Conservation (phyloP, 1,284 basidiomycete species). For the Cryptococcus neoformans region DNA sequence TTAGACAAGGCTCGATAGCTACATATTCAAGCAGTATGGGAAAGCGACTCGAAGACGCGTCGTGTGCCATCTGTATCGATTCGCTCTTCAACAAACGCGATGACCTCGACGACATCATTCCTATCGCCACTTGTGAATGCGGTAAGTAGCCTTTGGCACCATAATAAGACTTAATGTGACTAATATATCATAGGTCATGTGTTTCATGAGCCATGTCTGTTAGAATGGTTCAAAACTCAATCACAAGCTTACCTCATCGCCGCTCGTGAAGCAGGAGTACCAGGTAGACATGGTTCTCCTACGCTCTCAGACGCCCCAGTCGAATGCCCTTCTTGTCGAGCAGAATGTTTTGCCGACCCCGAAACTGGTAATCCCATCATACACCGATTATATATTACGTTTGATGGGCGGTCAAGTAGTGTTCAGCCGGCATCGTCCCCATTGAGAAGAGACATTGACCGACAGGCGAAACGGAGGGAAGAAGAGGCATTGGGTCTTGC, state of each 20-base stretch:
- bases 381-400: conserved; percentile 38
- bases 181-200: conserved; percentile 32
- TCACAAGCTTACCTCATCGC: conserved; percentile 19
- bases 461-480: conserved; percentile 13
- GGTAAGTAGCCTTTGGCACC: conserved; percentile 25
- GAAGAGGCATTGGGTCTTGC: conserved; percentile 27
- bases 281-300: conserved; percentile 16
- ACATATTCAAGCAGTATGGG: conserved; percentile 5
- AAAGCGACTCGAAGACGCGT: conserved; percentile 12
- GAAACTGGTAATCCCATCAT: conserved; percentile 30
- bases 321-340: conserved; percentile 39
- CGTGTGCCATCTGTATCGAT: conserved; percentile 43
- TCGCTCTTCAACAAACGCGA: conserved; percentile 33
- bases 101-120: conserved; percentile 36
- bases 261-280: conserved; percentile 14
- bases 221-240: conserved; percentile 34
- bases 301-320: conserved; percentile 29
- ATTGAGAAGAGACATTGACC: not conserved
- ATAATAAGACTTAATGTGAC: not conserved
- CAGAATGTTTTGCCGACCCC: conserved; percentile 33
- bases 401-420: conserved; percentile 11
- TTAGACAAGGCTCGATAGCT: too few species aligned
- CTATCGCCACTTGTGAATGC: conserved; percentile 37
- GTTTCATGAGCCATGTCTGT: conserved; percentile 39
- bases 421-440: conserved; percentile 8